A percentile compares a stretch with the other conserved stretches of the same genome.
phyloP scores from a whole-genome alignment of 1,139 yeast genomes.

The Saccharomyces hybrid region DNA sequence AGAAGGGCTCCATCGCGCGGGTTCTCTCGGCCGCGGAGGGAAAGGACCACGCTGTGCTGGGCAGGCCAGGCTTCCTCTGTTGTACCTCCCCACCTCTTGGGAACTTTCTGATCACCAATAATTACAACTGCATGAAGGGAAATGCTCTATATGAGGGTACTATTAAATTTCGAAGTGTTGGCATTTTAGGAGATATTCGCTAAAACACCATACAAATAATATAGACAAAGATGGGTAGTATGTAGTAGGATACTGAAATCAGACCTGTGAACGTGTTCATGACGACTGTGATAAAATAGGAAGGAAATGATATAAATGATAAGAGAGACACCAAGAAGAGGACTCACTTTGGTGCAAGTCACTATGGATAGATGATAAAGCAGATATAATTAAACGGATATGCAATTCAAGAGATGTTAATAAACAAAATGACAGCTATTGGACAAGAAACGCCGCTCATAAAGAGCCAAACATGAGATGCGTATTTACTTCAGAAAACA shows the following conservation, averaged over 20 bases:
- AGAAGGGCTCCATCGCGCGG: not conserved
- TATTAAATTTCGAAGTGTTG: not conserved
- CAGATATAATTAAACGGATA: not conserved
- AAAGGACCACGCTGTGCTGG: not conserved
- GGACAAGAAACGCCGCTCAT: not conserved
- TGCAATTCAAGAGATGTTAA: not conserved
- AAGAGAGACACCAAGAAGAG: not conserved
- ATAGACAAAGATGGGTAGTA: constrained; percentile 58
- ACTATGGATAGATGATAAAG: not conserved
- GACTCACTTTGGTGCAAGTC: not conserved
- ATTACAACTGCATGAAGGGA: not conserved
- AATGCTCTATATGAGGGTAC: not conserved
- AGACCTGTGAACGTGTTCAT: not conserved
- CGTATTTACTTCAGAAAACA: not conserved
- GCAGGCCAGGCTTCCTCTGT: not conserved
- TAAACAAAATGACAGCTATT: not conserved
- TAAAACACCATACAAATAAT: constrained; percentile 4
- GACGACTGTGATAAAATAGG: not conserved
- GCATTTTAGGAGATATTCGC: not conserved
- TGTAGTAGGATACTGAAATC: constrained; percentile 32
- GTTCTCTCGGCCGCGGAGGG: not conserved
- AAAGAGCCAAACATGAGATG: not conserved
- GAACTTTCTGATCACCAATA: not conserved
- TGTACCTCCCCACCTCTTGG: not conserved
- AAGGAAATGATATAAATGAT: not conserved